Conservation (phyloP, 768 basidiomycete genomes). For the Neoboletus brunneissimus region DNA sequence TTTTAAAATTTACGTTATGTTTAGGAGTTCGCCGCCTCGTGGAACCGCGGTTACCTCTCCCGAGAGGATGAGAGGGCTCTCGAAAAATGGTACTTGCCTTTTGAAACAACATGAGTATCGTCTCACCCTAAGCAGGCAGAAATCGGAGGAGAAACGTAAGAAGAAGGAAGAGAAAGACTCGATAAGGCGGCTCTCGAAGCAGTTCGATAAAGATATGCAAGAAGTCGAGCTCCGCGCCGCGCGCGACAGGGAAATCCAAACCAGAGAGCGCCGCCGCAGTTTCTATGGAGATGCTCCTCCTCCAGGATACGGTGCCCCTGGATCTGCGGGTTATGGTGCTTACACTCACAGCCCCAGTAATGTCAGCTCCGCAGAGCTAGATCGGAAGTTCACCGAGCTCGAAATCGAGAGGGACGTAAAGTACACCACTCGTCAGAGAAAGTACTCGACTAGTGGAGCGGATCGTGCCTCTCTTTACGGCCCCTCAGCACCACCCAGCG, state of each 20-base stretch:
- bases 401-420: slow-evolving; percentile 33
- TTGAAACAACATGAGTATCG: background rate
- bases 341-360: slow-evolving; percentile 26
- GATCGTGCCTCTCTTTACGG: slow-evolving; percentile 27
- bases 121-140: slow-evolving; percentile 40
- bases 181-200: slow-evolving; percentile 37
- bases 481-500: slow-evolving; percentile 1
- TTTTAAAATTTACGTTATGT: slow-evolving; percentile 1
- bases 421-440: slow-evolving; percentile 39
- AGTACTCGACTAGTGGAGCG: slow-evolving; percentile 44
- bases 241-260: slow-evolving; percentile 54
- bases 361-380: slow-evolving; percentile 31
- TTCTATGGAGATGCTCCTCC: slow-evolving; percentile 41
- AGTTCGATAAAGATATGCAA: slow-evolving; percentile 42
- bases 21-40: slow-evolving; percentile 60
- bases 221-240: slow-evolving; percentile 56
- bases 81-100: slow-evolving; percentile 43
- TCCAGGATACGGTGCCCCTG: slow-evolving; percentile 27
- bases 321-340: slow-evolving; percentile 21
- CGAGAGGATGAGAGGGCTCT: slow-evolving; percentile 41
- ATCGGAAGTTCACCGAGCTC: slow-evolving; percentile 37
- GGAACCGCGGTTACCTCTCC: slow-evolving; percentile 44
- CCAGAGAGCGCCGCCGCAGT: slow-evolving; percentile 52
- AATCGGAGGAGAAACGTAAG: slow-evolving; percentile 48
- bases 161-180: slow-evolving; percentile 49